Base-by-base conservation (phyloP, 2,329 filamentous ascomycete genomes). In the Trichoderma arundinaceum region DNA sequence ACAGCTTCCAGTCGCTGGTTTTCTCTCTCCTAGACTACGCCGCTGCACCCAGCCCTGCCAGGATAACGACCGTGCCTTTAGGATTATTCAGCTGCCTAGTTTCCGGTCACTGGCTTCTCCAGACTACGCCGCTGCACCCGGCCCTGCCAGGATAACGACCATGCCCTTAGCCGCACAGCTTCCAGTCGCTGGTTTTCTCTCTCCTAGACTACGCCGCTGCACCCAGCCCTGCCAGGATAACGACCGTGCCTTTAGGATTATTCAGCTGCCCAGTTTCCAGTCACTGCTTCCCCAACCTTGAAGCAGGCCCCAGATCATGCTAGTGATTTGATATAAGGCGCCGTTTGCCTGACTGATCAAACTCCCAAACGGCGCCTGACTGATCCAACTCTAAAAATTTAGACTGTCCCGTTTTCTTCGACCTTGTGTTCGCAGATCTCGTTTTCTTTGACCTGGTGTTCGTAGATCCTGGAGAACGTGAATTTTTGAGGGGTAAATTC, bases 11-110 rank as follows among this genome's bases (percentile, higher is more conserved):
- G 43, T 17, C 4, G 12, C 17, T 44, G 15, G 15, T 44, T 17
- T 19, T 44, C 43, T 44, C n/a, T n/a, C n/a, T n/a, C n/a, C 28
- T 35, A 52, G 49, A 52, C 49, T 52, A 35, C 49, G 49, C 49
- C 15, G 28, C n/a, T n/a, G n/a, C n/a, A n/a, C n/a, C n/a, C n/a
- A n/a, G n/a, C n/a, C n/a, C n/a, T n/a, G n/a, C n/a, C 28, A 35
- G 28, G 48, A 52, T 52, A 52, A 52, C 13, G 28, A 52, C 49
- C 28, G 35, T 52, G 28, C 7, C 28, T 15, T n/a, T 8, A 52
- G 8, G 35, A 33, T n/a, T 22, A 13, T 22, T 22, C 17, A 48
- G 17, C 19, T 12, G 43, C 43, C 12, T 19, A 19, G 17, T 46
- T 46, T 10, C 17, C 43, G 6, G 43, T 46, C 43, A 17, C n/a